Conservation (phyloP, 345 rosid genomes). For the Camelina sativa region DNA sequence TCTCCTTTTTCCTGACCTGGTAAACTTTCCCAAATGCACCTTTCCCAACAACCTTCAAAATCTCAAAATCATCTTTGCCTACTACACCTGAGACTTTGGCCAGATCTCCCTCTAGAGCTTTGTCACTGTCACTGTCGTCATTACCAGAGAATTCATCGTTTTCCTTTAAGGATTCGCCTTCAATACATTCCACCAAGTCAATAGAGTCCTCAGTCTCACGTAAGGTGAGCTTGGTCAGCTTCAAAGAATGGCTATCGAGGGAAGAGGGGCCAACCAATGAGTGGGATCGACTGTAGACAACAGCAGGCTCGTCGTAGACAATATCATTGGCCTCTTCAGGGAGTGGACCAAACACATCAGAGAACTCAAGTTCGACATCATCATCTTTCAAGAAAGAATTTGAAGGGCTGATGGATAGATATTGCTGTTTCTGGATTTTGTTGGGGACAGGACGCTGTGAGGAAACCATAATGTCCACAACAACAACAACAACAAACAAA, state of each 20-base stretch:
- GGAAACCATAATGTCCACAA: constrained; percentile 36
- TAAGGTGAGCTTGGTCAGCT: constrained; percentile 67
- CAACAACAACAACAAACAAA: neutral
- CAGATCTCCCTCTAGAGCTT: constrained; percentile 32
- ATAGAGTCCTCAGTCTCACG: constrained; percentile 56
- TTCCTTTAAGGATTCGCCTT: constrained; percentile 45
- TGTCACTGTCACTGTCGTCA: constrained; percentile 45
- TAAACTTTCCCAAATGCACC: constrained; percentile 94
- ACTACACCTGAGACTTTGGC: constrained; percentile 45
- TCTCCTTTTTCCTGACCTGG: constrained; percentile 81
- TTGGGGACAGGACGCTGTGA: constrained; percentile 38
- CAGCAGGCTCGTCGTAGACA: constrained; percentile 69
- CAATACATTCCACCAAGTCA: constrained; percentile 53
- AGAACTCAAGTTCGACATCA: constrained; percentile 45
- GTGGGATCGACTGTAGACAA: constrained; percentile 78
- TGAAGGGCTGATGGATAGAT: constrained; percentile 37
- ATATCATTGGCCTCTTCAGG: constrained; percentile 31
- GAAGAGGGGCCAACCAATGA: constrained; percentile 92
- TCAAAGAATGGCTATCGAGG: constrained; percentile 58
- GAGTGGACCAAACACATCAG: constrained; percentile 49
- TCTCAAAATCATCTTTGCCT: constrained; percentile 80
- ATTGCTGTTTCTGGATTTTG: constrained; percentile 33
- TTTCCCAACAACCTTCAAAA: constrained; percentile 84
- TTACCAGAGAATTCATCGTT: constrained; percentile 46
- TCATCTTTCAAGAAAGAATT: constrained; percentile 29